Evolutionary conservation across 163 green algal genomes (phyloP).

Genomic region (Coccomyxa subellipsoidea): DNA sequence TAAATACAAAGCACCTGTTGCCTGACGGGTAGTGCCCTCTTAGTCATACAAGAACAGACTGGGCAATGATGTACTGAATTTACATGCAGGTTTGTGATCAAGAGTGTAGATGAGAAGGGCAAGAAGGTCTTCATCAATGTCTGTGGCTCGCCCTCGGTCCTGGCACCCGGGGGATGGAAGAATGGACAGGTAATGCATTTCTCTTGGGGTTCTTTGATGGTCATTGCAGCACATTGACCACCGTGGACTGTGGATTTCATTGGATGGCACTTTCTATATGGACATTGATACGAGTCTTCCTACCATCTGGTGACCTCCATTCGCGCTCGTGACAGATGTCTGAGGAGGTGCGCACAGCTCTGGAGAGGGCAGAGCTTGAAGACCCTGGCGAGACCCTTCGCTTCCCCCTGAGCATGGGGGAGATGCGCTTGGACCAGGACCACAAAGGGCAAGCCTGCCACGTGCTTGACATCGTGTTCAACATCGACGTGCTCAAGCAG

Average conservation of each 20-base stretch:
- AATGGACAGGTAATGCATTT: constrained; percentile 26
- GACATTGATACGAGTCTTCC: background rate
- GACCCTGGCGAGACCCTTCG: constrained; percentile 15
- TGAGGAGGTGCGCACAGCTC: constrained; percentile 21
- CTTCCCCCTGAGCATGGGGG: constrained; percentile 38
- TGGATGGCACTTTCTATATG: background rate
- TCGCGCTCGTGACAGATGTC: constrained; percentile 4
- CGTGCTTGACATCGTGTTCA: constrained; percentile 42
- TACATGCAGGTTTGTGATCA: constrained; percentile 49
- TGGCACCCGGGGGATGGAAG: constrained; percentile 31
- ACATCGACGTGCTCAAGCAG: constrained; percentile 24
- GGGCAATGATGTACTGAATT: background rate
- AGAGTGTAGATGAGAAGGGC: constrained; percentile 39
- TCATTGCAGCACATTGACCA: background rate
- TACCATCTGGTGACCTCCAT: background rate
- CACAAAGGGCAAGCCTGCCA: constrained; percentile 33
- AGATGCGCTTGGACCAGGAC: constrained; percentile 31
- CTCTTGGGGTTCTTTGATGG: background rate
- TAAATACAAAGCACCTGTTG: background rate
- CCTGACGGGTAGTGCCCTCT: background rate
- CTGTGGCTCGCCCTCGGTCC: constrained; percentile 32
- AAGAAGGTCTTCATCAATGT: constrained; percentile 55
- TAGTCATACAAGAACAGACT: background rate
- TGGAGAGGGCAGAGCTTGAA: background rate
- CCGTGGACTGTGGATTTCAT: background rate